Evolutionary conservation across 169 alveolate species (phyloP).

Genomic region (Nephromyces sp.): DNA sequence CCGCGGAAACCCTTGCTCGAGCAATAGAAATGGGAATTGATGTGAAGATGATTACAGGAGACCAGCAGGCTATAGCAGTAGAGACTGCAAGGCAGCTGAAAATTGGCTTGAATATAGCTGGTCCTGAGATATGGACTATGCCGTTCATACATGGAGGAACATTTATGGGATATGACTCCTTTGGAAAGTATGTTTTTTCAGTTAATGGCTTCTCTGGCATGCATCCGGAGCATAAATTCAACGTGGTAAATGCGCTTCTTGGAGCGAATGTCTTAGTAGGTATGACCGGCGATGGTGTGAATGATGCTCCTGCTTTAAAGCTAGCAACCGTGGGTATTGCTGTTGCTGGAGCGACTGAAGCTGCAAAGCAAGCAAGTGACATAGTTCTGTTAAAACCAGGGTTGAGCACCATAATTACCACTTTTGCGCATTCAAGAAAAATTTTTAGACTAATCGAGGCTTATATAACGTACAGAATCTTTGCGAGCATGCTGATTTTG

Average conservation of each 20-base stretch:
- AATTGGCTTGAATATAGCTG: slow-evolving; percentile 41
- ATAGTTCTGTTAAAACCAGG: slow-evolving; percentile 73
- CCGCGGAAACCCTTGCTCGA: slow-evolving; percentile 50
- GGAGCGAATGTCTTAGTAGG: slow-evolving; percentile 62
- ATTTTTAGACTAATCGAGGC: slow-evolving; percentile 68
- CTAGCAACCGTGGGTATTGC: slow-evolving; percentile 83
- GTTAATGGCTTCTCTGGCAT: slow-evolving; percentile 49
- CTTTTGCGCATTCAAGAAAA: slow-evolving; percentile 62
- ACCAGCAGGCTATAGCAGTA: slow-evolving; percentile 56
- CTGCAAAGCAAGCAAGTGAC: slow-evolving; percentile 79
- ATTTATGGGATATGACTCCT: too few species aligned
- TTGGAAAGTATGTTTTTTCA: slow-evolving; percentile 19
- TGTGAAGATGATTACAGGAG: slow-evolving; percentile 82
- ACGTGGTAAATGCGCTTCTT: slow-evolving; percentile 48
- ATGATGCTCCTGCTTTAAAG: slow-evolving; percentile 85
- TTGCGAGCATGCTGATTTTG: slow-evolving; percentile 33
- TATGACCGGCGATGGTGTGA: slow-evolving; percentile 84
- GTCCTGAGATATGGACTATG: slow-evolving; percentile 39
- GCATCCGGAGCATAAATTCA: slow-evolving; percentile 75
- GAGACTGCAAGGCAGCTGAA: slow-evolving; percentile 56
- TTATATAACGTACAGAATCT: slow-evolving; percentile 50
- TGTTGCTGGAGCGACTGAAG: slow-evolving; percentile 77
- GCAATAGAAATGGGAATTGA: slow-evolving; percentile 54
- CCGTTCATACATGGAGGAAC: slow-evolving; percentile 22
- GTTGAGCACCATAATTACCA: slow-evolving; percentile 67